Percentiles rank a stretch among this genome's conserved stretches.
Conservation (phyloP, 148 eudicot species). For the Camellia sinensis region DNA sequence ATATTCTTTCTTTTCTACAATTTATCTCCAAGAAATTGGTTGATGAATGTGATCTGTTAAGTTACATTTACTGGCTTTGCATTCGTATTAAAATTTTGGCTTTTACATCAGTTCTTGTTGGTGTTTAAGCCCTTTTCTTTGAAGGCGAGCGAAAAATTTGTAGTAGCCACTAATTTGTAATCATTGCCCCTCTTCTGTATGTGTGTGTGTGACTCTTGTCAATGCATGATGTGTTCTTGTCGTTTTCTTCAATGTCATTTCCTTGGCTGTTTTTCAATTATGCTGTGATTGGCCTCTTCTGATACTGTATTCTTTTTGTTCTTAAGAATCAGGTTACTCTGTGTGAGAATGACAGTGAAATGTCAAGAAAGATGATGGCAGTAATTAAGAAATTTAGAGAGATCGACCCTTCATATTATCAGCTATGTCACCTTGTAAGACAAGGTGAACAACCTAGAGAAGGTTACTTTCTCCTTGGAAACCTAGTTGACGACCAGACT, state of each 20-base stretch:
- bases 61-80: not conserved
- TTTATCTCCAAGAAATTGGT: not conserved
- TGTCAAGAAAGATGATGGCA: slow-evolving; percentile 71
- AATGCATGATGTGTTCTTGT: not conserved
- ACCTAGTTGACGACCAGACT: slow-evolving; percentile 83
- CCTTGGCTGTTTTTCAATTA: not conserved
- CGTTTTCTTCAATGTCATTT: slow-evolving; percentile 1
- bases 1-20: not conserved
- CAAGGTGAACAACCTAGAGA: slow-evolving; percentile 98
- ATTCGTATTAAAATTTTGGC: not conserved
- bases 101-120: not conserved
- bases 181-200: not conserved
- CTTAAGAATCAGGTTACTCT: slow-evolving; percentile 46
- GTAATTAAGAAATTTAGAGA: slow-evolving; percentile 58
- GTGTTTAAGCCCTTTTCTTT: not conserved
- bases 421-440: slow-evolving; percentile 80
- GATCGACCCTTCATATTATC: slow-evolving; percentile 69
- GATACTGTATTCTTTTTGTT: slow-evolving; percentile 15
- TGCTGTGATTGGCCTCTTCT: not conserved
- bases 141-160: no score
- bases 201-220: not conserved
- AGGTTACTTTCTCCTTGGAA: slow-evolving; percentile 75
- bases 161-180: no score
- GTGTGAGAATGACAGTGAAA: slow-evolving; percentile 50
- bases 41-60: not conserved